Conservation (phyloP, 345 rosid genomes). For the Pugionium cornutum region DNA sequence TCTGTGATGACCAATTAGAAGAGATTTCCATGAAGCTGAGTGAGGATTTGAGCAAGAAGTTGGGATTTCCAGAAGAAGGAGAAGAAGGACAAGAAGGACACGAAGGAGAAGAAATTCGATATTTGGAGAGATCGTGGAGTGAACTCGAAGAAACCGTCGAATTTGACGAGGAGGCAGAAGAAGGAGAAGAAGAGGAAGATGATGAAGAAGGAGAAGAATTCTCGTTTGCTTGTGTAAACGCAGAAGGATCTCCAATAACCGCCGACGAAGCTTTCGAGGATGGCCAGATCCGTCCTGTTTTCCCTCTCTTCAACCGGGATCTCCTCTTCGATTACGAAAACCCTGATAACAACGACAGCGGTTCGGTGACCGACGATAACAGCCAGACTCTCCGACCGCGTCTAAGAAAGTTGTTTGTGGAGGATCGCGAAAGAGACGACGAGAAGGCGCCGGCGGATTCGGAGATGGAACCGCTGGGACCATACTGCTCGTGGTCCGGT, state of each 20-base stretch:
- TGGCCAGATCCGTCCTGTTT: slow-evolving; percentile 58
- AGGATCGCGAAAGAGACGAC: slow-evolving; percentile 30
- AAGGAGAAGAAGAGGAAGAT: background rate
- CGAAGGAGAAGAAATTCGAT: slow-evolving; percentile 12
- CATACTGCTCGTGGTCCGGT: slow-evolving; percentile 48
- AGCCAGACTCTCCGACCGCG: slow-evolving; percentile 30
- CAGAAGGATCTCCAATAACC: slow-evolving; percentile 46
- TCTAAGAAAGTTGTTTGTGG: slow-evolving; percentile 46
- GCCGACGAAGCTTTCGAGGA: slow-evolving; percentile 53
- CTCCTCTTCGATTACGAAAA: slow-evolving; percentile 34
- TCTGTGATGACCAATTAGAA: slow-evolving; percentile 8
- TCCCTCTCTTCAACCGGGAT: slow-evolving; percentile 49
- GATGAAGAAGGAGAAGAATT: slow-evolving; percentile 48
- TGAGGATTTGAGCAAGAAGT: slow-evolving; percentile 35
- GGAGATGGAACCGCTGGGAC: slow-evolving; percentile 28
- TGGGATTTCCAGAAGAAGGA: slow-evolving; percentile 2
- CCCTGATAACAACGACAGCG: slow-evolving; percentile 19
- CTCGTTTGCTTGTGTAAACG: slow-evolving; percentile 45
- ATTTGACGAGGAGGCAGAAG: background rate
- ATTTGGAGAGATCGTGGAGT: slow-evolving; percentile 38
- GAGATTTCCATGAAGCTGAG: slow-evolving; percentile 28
- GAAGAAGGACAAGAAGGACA: background rate
- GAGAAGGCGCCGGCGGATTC: background rate
- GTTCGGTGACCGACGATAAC: background rate
- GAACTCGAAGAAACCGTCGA: slow-evolving; percentile 41